Evolutionary conservation across 2,329 filamentous ascomycete species (phyloP).

Genomic region (Colletotrichum truncatum): DNA sequence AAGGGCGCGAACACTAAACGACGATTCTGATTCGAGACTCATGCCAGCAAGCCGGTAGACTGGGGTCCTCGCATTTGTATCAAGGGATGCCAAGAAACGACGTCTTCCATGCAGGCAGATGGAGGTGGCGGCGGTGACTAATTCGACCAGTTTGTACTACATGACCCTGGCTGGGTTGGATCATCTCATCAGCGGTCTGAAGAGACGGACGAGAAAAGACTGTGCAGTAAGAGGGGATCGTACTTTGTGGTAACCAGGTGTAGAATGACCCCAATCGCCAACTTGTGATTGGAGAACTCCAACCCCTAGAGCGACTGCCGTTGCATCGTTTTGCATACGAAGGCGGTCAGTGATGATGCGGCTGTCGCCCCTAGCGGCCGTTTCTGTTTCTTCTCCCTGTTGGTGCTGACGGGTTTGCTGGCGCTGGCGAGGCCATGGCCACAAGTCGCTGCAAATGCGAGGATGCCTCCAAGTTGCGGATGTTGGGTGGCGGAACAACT

Average conservation of each 20-base stretch:
- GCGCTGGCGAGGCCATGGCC: background rate
- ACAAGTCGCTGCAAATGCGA: background rate
- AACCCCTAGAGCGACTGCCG: background rate
- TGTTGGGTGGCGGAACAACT: constrained; percentile 1
- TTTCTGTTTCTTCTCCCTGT: background rate
- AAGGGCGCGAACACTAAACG: background rate
- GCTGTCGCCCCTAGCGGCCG: background rate
- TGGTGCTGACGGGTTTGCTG: background rate
- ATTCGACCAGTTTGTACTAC: constrained; percentile 10
- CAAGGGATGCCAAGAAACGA: background rate
- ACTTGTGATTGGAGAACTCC: constrained; percentile 10
- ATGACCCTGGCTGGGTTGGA: background rate
- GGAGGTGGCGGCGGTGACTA: background rate
- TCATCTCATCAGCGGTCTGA: constrained; percentile 18
- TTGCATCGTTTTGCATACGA: background rate
- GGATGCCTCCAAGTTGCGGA: background rate
- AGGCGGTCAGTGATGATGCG: background rate
- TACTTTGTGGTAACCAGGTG: background rate
- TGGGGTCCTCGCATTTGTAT: background rate
- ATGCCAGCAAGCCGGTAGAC: background rate
- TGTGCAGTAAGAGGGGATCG: background rate
- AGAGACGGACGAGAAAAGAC: background rate
- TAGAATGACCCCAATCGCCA: constrained; percentile 4
- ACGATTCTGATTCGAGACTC: background rate
- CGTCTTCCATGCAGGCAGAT: background rate